A percentile compares a stretch with the other conserved stretches of the same genome.
These are phyloP conservation scores for Eucalyptus marginata DNA, from an alignment of 345 rosid genomes.

Conservation along the genomic window DNA sequence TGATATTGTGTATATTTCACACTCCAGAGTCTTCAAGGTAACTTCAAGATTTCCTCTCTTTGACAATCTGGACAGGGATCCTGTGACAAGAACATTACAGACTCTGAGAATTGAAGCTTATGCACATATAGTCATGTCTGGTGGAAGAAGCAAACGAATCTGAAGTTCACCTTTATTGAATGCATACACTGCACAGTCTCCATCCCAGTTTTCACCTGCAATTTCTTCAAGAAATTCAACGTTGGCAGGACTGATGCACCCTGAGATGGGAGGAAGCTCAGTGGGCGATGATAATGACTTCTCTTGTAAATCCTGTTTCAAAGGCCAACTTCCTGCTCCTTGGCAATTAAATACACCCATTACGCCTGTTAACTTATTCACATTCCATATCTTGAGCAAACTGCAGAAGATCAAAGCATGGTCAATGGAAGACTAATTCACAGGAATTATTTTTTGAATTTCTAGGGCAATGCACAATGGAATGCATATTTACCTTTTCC, in stretches of 20 bases:
- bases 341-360: conserved; percentile 65
- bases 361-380: conserved; percentile 46
- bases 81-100: conserved; percentile 4
- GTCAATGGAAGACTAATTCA: not conserved
- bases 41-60: conserved; percentile 23
- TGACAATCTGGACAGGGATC: conserved; percentile 14
- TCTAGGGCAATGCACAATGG: not conserved
- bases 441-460: not conserved
- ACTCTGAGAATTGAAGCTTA: not conserved
- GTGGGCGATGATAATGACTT: not conserved
- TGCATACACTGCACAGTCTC: conserved; percentile 38
- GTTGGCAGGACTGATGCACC: conserved; percentile 21
- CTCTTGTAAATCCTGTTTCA: conserved; percentile 13
- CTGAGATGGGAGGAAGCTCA: conserved; percentile 11
- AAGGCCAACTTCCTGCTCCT: conserved; percentile 56
- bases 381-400: conserved; percentile 59
- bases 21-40: conserved; percentile 21
- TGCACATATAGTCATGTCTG: not conserved
- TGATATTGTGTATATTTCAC: conserved; percentile 36
- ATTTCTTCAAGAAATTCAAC: conserved; percentile 38
- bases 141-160: not conserved
- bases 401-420: conserved; percentile 10
- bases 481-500: conserved; percentile 26
- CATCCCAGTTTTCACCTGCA: conserved; percentile 36
- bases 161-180: conserved; percentile 25